Conservation (phyloP, 768 basidiomycete genomes). For the Daedaleopsis nitida region DNA sequence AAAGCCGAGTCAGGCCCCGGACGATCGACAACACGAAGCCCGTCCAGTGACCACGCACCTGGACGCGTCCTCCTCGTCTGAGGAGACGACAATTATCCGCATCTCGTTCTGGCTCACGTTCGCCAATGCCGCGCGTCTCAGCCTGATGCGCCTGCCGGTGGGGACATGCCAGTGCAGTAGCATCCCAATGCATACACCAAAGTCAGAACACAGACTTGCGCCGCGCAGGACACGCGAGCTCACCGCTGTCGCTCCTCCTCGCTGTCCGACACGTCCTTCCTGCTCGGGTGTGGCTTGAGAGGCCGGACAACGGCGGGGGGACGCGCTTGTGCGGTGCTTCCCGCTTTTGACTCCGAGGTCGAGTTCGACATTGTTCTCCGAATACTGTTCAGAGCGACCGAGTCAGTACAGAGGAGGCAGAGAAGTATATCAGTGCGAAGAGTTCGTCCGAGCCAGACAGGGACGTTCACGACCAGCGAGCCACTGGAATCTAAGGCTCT, state of each 20-base stretch:
- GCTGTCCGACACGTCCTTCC: slow-evolving; percentile 43
- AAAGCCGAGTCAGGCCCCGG: not conserved
- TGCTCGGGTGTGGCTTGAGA: slow-evolving; percentile 1
- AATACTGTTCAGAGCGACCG: no score
- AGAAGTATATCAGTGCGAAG: no score
- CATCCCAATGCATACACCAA: no score
- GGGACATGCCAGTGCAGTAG: no score
- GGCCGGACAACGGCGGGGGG: not conserved
- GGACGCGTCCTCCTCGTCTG: slow-evolving; percentile 24
- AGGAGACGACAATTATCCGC: slow-evolving; percentile 49
- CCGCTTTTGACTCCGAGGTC: not conserved
- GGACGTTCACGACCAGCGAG: no score
- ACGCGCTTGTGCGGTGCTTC: not conserved
- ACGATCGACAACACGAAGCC: not conserved
- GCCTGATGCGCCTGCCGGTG: slow-evolving; percentile 4
- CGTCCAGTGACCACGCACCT: not conserved
- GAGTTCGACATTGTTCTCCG: no score
- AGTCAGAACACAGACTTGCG: not conserved
- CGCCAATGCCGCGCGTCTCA: not conserved
- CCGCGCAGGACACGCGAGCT: slow-evolving; percentile 8
- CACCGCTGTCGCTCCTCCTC: slow-evolving; percentile 48
- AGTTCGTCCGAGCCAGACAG: no score
- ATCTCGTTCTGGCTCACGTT: slow-evolving; percentile 11
- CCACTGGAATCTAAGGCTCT: no score
- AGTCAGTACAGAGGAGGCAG: no score